Base-by-base conservation (phyloP, 2,329 filamentous ascomycete genomes). In the Mycosphaerella sp. region DNA sequence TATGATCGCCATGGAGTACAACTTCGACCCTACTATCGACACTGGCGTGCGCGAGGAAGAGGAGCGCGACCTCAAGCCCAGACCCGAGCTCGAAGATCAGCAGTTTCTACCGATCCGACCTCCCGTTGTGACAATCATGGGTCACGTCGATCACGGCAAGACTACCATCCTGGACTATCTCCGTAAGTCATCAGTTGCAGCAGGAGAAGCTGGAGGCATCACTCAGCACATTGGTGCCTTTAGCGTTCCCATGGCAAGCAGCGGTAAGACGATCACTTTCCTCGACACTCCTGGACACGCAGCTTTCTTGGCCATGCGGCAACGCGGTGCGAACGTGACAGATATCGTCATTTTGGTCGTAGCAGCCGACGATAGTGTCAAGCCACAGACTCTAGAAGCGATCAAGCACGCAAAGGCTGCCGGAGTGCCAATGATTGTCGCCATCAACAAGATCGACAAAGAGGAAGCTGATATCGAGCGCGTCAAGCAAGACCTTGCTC, bases 171-270 rank as follows among this genome's bases (percentile, higher is more conserved):
- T 98, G 8, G 93, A 98, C 67, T 97, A 85, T 72, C 75, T 98
- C 40, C 86, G 93, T 34, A 94, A 95, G 62, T 93, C 90, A 1
- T 96, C 89, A 6, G 82, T 98, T 39, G 94, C 85, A 37, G 89
- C 89, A 5, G 82, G 86, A 48, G 93, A 98, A 68, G 90, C 96
- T 66, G 93, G 93, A 56, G 93, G 93, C 32, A 98, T 98, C 66
- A 98, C 93, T 0, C 93, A 98, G 68, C 93, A 98, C 65, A 98
- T 98, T 59, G 94, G 93, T 69, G 93, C 93, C 13, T 98, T 98
- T 73, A 89, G 89, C 6, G 93, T 98, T 1, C 81, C 81, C 14
- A 83, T 98, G 76, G 84, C 61, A 17, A 59, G 57, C 46, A 84
- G 82, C 4, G 90, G 90, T 39, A 94, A 91, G 69, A 81, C 82